Evolutionary conservation across 768 basidiomycete species (phyloP), one percentile per base, ranked within the genome.

Genomic region (Russula dissimulans): DNA sequence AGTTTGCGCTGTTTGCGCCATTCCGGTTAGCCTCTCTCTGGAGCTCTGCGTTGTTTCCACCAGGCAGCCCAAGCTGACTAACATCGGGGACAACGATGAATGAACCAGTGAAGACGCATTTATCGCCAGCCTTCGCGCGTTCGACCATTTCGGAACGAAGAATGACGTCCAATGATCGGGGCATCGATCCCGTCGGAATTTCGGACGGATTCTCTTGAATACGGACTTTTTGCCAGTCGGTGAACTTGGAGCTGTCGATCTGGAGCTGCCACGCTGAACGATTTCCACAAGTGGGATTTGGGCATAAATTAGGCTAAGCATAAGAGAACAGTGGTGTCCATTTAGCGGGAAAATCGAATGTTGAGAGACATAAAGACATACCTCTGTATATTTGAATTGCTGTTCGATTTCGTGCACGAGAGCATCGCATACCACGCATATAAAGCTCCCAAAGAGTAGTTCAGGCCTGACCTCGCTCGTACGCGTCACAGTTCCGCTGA

Each of bases 351-450:
- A 73, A 18, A 39, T 26, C 14, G 26, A 12, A 36, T 3, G 29
- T 22, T 18, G 56, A 2, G 12, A 34, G 1, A 52, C 43, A 8
- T 11, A 15, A 44, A 22, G 18, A 54, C 69, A 52, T 65, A 94
- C 94, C 78, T 98, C 97, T 18, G 97, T 99, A 71, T 97, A 98
- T 71, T 97, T 99, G 81, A 99, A 99, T 70, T 99, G 97, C 70
- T 99, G 97, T 70, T 99, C 97, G 50, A 99, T 86, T 69, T 97
- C 95, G 56, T 87, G 83, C 29, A 97, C 87, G 11, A 87, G 76
- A 34, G 89, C 91, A 48, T 83, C 81, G 69, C 97, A 99, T 45
- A 87, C 81, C 72, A 91, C 88, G 67, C 97, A 99, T 49, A 87
- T 83, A 71, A 97, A 99, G 60, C 90, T 94, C 18, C 95, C 97